Base-by-base conservation (phyloP, 306 rosid genomes). In the Fagus sylvatica region DNA sequence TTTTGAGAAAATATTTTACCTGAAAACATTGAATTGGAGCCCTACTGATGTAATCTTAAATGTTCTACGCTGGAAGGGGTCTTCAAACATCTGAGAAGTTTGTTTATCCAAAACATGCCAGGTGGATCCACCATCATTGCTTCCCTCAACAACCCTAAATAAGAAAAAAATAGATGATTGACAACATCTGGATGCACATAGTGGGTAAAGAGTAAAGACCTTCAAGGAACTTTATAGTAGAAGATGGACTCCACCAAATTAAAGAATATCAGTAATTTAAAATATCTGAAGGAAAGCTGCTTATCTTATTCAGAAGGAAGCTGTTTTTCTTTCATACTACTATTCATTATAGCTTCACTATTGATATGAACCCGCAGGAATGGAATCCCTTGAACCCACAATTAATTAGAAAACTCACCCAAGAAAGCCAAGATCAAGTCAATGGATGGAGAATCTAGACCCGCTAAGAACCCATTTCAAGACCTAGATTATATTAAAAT, bases 71-170 rank as follows among this genome's bases (percentile, higher is more conserved):
- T 88, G 97, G 74, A 85, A 92, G 72, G 96, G 98, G 71, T 76
- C 75, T 49, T 83, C 86, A 39, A 94, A 94, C 41, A 71, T 74
- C 53, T 94, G 93, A 36, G 88, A 84, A 76, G 80, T 85, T 76
- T 74, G 97, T 85, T 85, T 72, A 84, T 92, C 97, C 84, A 94
- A 76, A 62, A 86, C 80, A 39, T 82, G 79, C 98, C 98, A 94
- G 53, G 77, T 94, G 34, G 81, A 78, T 42, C 95, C 97, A 36
- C 85, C 88, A 79, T 94, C 93, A 69, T 82, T 78, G 82, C 97
- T 94, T 51, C 96, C 93, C 86, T 94, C 97, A 53, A 92, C 89
- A 76, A 94, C 75, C 98, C 98, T 94, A 39, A 37, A 65, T 17
- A 16, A 65, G 79, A 56, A 71, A 61, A 78, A 22, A 69, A 61